These are phyloP conservation scores for Aureobasidium namibiae DNA, from an alignment of 2,329 filamentous ascomycete species.

Conservation along the genomic window DNA sequence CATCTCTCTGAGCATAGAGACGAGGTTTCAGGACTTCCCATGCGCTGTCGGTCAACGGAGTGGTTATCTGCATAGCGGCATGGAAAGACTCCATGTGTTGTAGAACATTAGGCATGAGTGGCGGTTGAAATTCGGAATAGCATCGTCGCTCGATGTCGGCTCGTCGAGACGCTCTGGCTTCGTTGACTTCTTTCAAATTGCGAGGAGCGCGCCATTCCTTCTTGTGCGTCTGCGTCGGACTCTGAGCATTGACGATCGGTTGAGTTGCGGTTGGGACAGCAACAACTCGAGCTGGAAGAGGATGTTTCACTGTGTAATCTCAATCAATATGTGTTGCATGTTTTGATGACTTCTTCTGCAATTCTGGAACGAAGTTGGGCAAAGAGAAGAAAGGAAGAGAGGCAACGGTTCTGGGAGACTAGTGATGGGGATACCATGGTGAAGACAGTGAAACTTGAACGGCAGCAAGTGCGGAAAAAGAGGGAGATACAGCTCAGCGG, in stretches of 20 bases:
- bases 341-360: neutral
- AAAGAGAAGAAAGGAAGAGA: neutral
- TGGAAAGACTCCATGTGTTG: slow-evolving; percentile 66
- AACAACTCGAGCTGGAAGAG: slow-evolving; percentile 9
- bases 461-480: neutral
- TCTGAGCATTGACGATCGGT: neutral
- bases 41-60: slow-evolving; percentile 58
- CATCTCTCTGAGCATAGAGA: slow-evolving; percentile 56
- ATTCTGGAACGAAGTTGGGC: neutral
- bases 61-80: slow-evolving; percentile 61
- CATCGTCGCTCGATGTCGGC: slow-evolving; percentile 66
- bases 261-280: slow-evolving; percentile 4
- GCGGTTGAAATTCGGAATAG: slow-evolving; percentile 52
- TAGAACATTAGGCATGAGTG: slow-evolving; percentile 54
- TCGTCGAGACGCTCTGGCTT: slow-evolving; percentile 55
- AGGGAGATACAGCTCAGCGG: neutral
- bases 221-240: slow-evolving; percentile 5
- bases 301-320: slow-evolving; percentile 18
- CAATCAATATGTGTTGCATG: neutral
- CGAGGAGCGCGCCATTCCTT: slow-evolving; percentile 24
- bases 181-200: slow-evolving; percentile 54
- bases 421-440: neutral
- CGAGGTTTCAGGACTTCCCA: slow-evolving; percentile 64
- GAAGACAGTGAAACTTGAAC: neutral
- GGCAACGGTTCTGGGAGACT: neutral